These are phyloP conservation scores for Solanum ossicruentum DNA, from an alignment of 257 asterid species.

Conservation along the genomic window DNA sequence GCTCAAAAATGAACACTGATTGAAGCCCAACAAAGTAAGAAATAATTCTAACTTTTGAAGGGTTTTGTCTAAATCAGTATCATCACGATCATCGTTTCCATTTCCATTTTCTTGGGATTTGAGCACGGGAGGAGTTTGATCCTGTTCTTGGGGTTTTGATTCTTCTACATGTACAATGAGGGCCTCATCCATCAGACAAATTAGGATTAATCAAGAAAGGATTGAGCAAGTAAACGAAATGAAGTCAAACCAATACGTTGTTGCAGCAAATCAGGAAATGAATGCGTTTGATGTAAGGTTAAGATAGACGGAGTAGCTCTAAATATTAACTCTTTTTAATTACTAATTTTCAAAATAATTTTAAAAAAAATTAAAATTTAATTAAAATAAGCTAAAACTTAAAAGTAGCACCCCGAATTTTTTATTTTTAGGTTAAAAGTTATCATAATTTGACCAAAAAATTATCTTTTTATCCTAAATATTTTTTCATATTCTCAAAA, in stretches of 20 bases:
- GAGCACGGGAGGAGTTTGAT: conserved; percentile 34
- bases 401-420: no score
- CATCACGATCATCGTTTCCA: conserved; percentile 14
- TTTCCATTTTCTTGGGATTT: conserved; percentile 5
- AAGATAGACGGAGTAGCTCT: neutral
- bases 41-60: conserved; percentile 35
- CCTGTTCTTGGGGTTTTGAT: conserved; percentile 14
- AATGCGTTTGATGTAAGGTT: neutral
- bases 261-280: neutral
- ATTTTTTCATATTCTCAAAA: no score
- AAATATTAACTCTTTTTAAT: no score
- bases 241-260: neutral
- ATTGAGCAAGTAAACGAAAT: neutral
- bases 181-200: conserved; percentile 39
- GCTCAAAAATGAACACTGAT: conserved; percentile 36
- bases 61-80: conserved; percentile 38
- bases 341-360: no score
- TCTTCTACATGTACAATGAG: conserved; percentile 26
- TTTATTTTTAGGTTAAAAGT: no score
- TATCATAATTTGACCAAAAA: no score
- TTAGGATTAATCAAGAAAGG: neutral
- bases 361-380: no score
- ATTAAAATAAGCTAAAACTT: no score
- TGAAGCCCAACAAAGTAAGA: conserved; percentile 44
- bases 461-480: no score